Base-by-base conservation (phyloP, 1,139 yeast genomes). In the Nakaseomyces nivariensis region DNA sequence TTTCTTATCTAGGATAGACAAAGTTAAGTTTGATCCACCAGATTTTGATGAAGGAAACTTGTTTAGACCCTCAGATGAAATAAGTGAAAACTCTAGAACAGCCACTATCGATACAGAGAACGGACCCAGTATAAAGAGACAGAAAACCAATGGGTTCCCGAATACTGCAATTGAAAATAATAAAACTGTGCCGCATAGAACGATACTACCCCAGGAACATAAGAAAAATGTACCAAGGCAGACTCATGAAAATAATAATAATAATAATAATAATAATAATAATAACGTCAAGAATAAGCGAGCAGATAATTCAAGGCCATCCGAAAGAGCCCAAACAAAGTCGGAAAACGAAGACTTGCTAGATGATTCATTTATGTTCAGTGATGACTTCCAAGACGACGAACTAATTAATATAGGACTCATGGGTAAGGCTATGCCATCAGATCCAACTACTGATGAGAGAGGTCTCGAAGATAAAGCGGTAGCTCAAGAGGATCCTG, bases 311-410 rank as follows among this genome's bases (percentile, higher is more conserved):
- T 58, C 47, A 31, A 56, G 37, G 43, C 52, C 10, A 8, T 38
- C 42, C 9, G 26, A 25, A 31, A 9, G 33, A 9, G 27, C 37
- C 2, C 38, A 17, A 13, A 29, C 54, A 54, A 31, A 61, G 58
- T 33, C 61, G 11, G 44, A 41, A 11, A 41, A 58, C 13, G 67
- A 70, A 24, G 76, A 74, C 38, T 73, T 76, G 51, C 71, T 79
- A 53, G 88, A 82, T 49, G 89, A 81, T 56, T 81, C 87, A 2
- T 76, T 82, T 54, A 69, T 76, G 51, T 81, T 82, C 58, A 81
- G 87, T 58, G 90, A 83, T 60, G 89, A 82, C 51, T 50, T 69
- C 10, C 67, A 60, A 52, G 68, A 64, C 42, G 68, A 64, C 8
- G 67, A 64, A 47, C 50, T 63, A 25, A 52, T 59, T 38, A 57